Conservation (phyloP, 2,329 filamentous ascomycete species). For the Phyllosticta ampelicida region DNA sequence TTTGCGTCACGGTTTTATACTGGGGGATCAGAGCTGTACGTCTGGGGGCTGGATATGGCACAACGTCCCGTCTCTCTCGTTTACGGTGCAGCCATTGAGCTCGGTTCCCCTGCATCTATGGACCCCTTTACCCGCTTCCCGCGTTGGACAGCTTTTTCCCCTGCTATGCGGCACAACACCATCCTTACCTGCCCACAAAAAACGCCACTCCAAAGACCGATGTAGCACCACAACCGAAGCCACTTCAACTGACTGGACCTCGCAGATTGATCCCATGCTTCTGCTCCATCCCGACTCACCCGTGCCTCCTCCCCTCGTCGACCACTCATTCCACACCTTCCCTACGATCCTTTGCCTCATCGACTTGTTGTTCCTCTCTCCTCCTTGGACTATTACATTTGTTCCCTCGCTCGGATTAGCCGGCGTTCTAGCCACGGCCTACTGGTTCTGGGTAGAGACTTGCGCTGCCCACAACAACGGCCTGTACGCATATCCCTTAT, state of each 20-base stretch:
- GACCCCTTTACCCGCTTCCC: conserved; percentile 13
- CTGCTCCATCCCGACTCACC: conserved; percentile 6
- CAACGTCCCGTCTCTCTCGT: conserved; percentile 10
- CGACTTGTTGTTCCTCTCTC: conserved; percentile 58
- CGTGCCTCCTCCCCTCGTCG: conserved; percentile 15
- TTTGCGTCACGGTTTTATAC: conserved; percentile 61
- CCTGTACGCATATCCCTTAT: conserved; percentile 78
- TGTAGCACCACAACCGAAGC: background rate
- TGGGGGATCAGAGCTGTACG: conserved; percentile 52
- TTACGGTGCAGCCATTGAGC: background rate
- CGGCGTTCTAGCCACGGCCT: conserved; percentile 49
- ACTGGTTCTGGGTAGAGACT: conserved; percentile 69
- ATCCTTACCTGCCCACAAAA: background rate
- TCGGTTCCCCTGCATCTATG: background rate
- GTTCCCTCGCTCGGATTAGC: conserved; percentile 50
- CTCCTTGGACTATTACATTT: conserved; percentile 57
- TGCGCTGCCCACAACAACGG: conserved; percentile 55
- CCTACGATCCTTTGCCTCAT: conserved; percentile 54
- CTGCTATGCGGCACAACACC: background rate
- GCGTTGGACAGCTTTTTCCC: conserved; percentile 7
- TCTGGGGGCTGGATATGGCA: background rate
- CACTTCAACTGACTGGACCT: conserved; percentile 12
- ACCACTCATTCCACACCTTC: conserved; percentile 46
- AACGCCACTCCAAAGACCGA: background rate
- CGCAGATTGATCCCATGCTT: conserved; percentile 3